Evolutionary conservation across 1,284 basidiomycete genomes (phyloP).

Genomic region (Ganoderma resinaceum): DNA sequence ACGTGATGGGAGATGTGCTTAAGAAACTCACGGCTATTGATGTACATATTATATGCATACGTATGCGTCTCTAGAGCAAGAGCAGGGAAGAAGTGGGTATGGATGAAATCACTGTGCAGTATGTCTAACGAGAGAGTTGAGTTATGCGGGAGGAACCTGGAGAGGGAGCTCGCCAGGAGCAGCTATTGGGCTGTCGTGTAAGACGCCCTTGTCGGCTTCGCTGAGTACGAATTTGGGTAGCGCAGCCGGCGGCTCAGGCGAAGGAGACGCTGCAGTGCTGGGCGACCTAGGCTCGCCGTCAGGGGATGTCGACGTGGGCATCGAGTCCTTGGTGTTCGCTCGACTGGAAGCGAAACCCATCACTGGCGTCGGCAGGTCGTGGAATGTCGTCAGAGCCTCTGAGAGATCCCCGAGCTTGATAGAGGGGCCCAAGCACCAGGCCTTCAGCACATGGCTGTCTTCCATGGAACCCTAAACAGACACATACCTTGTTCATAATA

Average conservation of each 20-base stretch:
- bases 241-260: constrained; percentile 26
- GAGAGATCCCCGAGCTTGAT: constrained; percentile 65
- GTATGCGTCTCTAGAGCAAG: constrained; percentile 15
- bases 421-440: constrained; percentile 33
- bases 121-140: constrained; percentile 7
- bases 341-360: constrained; percentile 50
- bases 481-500: constrained; percentile 69
- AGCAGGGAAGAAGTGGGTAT: not conserved
- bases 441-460: not conserved
- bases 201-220: constrained; percentile 24
- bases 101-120: not conserved
- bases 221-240: constrained; percentile 28
- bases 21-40: constrained; percentile 15
- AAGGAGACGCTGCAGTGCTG: constrained; percentile 33
- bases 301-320: constrained; percentile 24
- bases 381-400: constrained; percentile 62
- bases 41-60: constrained; percentile 11
- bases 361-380: constrained; percentile 60
- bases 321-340: constrained; percentile 40
- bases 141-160: constrained; percentile 23
- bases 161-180: constrained; percentile 24
- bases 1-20: not conserved
- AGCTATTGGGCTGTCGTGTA: constrained; percentile 33
- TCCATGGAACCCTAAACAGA: not conserved
- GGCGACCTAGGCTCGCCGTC: constrained; percentile 27